Percentiles rank a stretch among this genome's conserved stretches.
Evolutionary conservation across 495 filamentous ascomycete genomes (phyloP).

Genomic region (Neurospora sp.): DNA sequence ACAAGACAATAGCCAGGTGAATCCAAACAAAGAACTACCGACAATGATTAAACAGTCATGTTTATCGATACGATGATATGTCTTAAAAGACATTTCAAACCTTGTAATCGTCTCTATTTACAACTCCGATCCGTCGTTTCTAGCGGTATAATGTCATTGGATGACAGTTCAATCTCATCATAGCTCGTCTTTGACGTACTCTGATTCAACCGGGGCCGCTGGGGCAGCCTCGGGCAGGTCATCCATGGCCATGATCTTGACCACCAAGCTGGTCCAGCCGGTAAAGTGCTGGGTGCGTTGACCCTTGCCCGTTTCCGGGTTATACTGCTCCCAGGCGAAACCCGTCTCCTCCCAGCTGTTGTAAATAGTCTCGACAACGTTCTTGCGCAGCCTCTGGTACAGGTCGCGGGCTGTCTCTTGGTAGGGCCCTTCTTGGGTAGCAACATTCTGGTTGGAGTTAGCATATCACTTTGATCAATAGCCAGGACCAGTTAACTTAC

Average conservation of each 20-base stretch:
- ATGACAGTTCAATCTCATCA: not conserved
- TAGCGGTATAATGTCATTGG: not conserved
- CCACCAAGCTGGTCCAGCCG: constrained; percentile 94
- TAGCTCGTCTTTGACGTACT: not conserved
- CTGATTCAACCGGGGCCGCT: not conserved
- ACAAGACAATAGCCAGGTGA: not conserved
- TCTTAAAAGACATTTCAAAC: not conserved
- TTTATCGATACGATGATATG: not conserved
- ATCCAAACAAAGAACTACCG: not conserved
- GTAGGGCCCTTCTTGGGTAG: constrained; percentile 54
- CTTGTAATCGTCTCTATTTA: not conserved
- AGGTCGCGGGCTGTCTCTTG: constrained; percentile 58
- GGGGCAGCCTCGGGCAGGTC: constrained; percentile 15
- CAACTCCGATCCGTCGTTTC: not conserved
- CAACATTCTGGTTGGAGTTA: constrained; percentile 36
- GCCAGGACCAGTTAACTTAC: constrained; percentile 41
- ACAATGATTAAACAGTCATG: not conserved
- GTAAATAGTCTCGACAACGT: constrained; percentile 84
- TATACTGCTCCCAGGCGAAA: constrained; percentile 99
- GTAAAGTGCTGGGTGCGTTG: constrained; percentile 97
- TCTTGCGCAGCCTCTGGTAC: constrained; percentile 67
- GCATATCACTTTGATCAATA: too few species aligned
- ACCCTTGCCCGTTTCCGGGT: constrained; percentile 81
- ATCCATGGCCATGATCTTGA: constrained; percentile 91
- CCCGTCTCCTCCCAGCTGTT: constrained; percentile 80